These are phyloP conservation scores for Hyphodiscus hymeniophilus DNA, from an alignment of 495 filamentous ascomycete genomes.

Conservation along the genomic window DNA sequence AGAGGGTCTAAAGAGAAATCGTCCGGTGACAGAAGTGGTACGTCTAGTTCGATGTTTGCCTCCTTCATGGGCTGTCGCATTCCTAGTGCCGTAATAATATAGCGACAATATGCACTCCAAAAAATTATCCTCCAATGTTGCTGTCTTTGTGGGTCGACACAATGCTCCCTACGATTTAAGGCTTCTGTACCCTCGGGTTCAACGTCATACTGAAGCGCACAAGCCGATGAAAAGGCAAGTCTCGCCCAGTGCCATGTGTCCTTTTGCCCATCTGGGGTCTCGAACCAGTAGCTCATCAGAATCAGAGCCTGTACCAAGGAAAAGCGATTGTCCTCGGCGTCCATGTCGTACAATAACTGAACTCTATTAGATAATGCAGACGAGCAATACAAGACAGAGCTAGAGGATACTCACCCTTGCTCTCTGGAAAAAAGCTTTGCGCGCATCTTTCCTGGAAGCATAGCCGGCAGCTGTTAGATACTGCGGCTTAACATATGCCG, in stretches of 20 bases:
- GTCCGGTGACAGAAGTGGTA: too few species aligned
- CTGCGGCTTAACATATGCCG: not conserved
- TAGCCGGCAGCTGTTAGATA: constrained; percentile 50
- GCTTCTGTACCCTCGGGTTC: too few species aligned
- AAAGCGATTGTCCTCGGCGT: constrained; percentile 63
- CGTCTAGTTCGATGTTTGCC: too few species aligned
- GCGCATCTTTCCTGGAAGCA: constrained; percentile 55
- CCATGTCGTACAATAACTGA: constrained; percentile 44
- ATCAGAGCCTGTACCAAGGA: constrained; percentile 71
- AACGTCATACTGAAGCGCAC: too few species aligned
- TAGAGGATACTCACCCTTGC: constrained; percentile 44
- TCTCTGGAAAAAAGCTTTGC: constrained; percentile 69
- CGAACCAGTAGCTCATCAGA: constrained; percentile 83
- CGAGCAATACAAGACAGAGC: too few species aligned
- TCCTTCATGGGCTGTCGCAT: too few species aligned
- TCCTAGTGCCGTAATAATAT: too few species aligned
- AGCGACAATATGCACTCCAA: too few species aligned
- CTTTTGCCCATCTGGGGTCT: constrained; percentile 78
- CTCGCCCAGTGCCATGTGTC: constrained; percentile 92
- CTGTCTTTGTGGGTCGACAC: too few species aligned
- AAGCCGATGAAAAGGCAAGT: constrained; percentile 67
- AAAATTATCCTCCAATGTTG: too few species aligned
- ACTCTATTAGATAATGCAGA: constrained; percentile 23
- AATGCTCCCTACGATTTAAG: too few species aligned
- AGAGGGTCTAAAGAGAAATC: too few species aligned